Evolutionary conservation across 2,329 filamentous ascomycete genomes (phyloP), one percentile per base, ranked within the genome.

Genomic region (Chrysoporthe austroafricana): DNA sequence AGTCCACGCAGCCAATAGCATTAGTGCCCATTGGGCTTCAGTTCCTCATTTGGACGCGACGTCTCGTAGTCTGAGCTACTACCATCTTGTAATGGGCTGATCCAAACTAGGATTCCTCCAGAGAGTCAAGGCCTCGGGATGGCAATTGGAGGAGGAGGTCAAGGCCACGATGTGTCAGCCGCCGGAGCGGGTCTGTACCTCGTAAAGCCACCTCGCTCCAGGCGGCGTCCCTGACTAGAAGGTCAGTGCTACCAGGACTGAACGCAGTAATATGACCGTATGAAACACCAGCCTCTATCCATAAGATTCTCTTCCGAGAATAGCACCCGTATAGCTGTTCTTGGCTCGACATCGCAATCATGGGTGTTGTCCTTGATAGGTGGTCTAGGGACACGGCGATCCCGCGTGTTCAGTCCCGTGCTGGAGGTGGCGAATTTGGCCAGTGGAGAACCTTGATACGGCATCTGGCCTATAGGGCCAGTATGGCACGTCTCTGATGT

Each of bases 281-380:
- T 69, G 67, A 66, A 69, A 69, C 67, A 57, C 43, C 61, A 63
- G 64, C 21, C 26, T 65, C 32, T 52, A n/a, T 18, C 56, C 43
- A 46, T 26, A 36, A 46, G 32, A 36, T 9, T 36, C 46, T 34
- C 21, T 43, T 42, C 34, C 34, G n/a, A 26, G 36, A 16, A n/a
- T 63, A 46, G 46, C n/a, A 26, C 32, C 8, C 18, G 44, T 58
- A 52, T 39, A 18, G 4, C 39, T 8, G 36, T n/a, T 48, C 14
- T 14, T n/a, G 42, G 34, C 56, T 46, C 18, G 21, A 44, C 46
- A 44, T 8, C 43, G 58, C 57, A 57, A 16, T 36, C 26, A 34
- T 46, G 52, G 36, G 59, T 39, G 60, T 46, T 60, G 43, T 43
- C 59, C 54, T 60, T 42, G 62, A 60, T 44, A 61, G 46, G 66